Evolutionary conservation across 2,329 filamentous ascomycete species (phyloP).

Genomic region (Aspergillus quadricinctus): DNA sequence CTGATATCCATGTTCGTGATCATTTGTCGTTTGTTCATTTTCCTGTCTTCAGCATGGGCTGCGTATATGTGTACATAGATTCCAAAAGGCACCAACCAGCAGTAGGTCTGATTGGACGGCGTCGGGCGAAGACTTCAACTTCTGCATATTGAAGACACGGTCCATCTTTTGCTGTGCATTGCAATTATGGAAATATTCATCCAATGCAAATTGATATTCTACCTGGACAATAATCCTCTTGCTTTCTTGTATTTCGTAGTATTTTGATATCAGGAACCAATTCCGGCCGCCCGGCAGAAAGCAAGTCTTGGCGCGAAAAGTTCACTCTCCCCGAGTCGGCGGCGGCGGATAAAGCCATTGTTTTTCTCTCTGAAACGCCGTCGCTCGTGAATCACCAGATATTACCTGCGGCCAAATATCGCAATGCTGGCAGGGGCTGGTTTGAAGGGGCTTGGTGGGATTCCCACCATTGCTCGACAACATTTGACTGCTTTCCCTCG

Average conservation of each 20-base stretch:
- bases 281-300: conserved; percentile 35
- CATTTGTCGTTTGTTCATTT: not conserved
- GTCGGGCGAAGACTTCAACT: conserved; percentile 23
- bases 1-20: not conserved
- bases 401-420: not conserved
- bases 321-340: not conserved
- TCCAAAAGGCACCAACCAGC: conserved; percentile 16
- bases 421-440: conserved; percentile 56
- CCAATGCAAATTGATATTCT: not conserved
- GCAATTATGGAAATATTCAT: conserved; percentile 1
- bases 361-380: conserved; percentile 7
- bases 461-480: conserved; percentile 35
- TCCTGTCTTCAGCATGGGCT: conserved; percentile 13
- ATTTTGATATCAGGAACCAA: not conserved
- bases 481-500: conserved; percentile 23
- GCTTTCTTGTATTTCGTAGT: not conserved
- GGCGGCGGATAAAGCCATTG: conserved; percentile 1
- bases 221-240: not conserved
- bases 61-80: conserved; percentile 34
- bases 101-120: conserved; percentile 22
- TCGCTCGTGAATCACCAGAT: not conserved
- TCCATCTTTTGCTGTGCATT: conserved; percentile 10
- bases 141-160: not conserved
- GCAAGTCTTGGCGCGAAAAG: conserved; percentile 20
- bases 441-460: conserved; percentile 45